Evolutionary conservation across 108 stramenopile genomes (phyloP), one percentile per base, ranked within the genome.

Genomic region (Mayamaea pseudoterrestris): DNA sequence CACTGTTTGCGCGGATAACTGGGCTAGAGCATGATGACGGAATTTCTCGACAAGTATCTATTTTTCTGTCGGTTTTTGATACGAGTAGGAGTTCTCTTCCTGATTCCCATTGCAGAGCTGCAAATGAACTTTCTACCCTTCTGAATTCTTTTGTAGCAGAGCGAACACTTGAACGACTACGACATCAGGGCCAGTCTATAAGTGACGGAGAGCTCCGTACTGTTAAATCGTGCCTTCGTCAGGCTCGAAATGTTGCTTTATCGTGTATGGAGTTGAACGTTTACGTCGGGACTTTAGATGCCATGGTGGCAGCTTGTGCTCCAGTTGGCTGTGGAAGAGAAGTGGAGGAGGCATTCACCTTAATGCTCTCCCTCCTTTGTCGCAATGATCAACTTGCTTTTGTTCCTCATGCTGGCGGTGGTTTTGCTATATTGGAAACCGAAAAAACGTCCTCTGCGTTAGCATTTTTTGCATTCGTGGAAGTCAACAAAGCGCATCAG

Each of bases 131-230:
- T n/a, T n/a, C n/a, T 26, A 28, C 47, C 25, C 49, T 65, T 8
- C 41, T 88, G 41, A 76, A 63, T 42, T 61, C 73, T 14, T 78
- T 75, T 41, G 50, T 64, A 30, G 69, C 78, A 0, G 81, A 83
- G 48, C 81, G 74, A 43, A 73, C 55, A 4, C 63, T 88, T 12
- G 81, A 80, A 46, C 65, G 69, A 28, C 56, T 80, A 41, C 49
- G 65, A 12, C 56, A 63, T 32, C 12, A 46, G 3, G 70, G 74
- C 22, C 7, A 42, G 23, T 47, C 42, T 8, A 52, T 70, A 41
- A 60, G 69, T 13, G 40, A 66, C 5, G 73, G 69, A 0, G 66
- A 59, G 34, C 41, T 79, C 13, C 45, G 61, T 21, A 30, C 60
- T 23, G 74, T 77, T 23, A 65, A 61, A 53, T 48, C 41, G 30